Evolutionary conservation across 106 monocot genomes (phyloP).

Genomic region (Ottelia alismoides): DNA sequence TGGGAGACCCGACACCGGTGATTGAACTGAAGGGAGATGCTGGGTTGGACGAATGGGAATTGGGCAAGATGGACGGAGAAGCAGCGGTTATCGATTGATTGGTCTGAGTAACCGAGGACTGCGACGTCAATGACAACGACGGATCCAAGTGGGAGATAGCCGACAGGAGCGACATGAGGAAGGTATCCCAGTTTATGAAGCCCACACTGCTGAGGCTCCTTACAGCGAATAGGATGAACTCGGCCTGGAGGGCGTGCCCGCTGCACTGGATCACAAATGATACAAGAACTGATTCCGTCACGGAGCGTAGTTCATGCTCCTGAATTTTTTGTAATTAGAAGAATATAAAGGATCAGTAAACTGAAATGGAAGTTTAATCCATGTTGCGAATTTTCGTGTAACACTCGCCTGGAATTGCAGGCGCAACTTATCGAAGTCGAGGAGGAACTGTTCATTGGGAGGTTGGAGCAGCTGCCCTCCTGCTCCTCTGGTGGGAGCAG

Average conservation of each 20-base stretch:
- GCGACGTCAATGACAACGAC: too few relatives aligned
- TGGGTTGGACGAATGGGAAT: slow-evolving; percentile 47
- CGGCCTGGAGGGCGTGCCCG: slow-evolving; percentile 78
- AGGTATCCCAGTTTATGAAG: slow-evolving; percentile 84
- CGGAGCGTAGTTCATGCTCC: slow-evolving; percentile 58
- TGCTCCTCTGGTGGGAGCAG: slow-evolving; percentile 58
- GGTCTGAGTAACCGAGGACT: too few relatives aligned
- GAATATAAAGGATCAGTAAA: too few relatives aligned
- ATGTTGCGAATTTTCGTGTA: too few relatives aligned
- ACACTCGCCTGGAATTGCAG: slow-evolving; percentile 49
- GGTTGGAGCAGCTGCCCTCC: too few relatives aligned
- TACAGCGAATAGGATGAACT: slow-evolving; percentile 77
- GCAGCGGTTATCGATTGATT: too few relatives aligned
- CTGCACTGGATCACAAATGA: slow-evolving; percentile 72
- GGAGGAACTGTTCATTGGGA: slow-evolving; percentile 73
- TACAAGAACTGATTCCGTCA: slow-evolving; percentile 65
- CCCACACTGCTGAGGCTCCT: slow-evolving; percentile 48
- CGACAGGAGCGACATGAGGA: slow-evolving; percentile 67
- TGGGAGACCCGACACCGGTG: slow-evolving; percentile 67
- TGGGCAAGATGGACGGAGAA: too few relatives aligned
- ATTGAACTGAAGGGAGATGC: slow-evolving; percentile 62
- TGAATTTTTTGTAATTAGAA: slow-evolving; percentile 49
- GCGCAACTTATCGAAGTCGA: slow-evolving; percentile 68
- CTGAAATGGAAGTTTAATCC: too few relatives aligned
- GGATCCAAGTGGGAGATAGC: slow-evolving; percentile 57